A percentile compares a stretch with the other conserved stretches of the same genome.
These are phyloP conservation scores for Magnaporthiopsis rhizophila DNA, from an alignment of 2,329 filamentous ascomycete species.

Conservation along the genomic window DNA sequence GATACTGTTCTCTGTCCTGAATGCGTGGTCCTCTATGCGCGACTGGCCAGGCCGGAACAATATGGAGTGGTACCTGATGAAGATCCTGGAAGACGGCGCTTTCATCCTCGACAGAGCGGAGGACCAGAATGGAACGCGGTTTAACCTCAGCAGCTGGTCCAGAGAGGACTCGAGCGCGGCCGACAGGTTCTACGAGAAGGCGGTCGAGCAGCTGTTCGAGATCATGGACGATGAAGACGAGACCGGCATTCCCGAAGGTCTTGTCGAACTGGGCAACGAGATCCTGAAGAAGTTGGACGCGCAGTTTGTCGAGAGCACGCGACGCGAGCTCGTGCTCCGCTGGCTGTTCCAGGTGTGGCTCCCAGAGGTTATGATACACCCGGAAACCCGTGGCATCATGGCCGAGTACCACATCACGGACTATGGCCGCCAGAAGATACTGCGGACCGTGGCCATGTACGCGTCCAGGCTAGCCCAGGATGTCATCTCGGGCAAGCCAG, in stretches of 20 bases:
- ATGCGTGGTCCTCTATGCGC: conserved; percentile 78
- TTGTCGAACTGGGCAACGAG: conserved; percentile 76
- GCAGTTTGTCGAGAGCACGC: conserved; percentile 64
- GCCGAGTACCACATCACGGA: conserved; percentile 88
- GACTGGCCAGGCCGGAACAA: conserved; percentile 86
- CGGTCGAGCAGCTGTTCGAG: conserved; percentile 74
- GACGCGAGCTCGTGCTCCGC: conserved; percentile 77
- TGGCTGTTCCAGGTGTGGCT: conserved; percentile 91
- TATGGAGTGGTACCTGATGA: conserved; percentile 91
- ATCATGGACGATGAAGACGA: conserved; percentile 77
- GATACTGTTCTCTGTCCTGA: conserved; percentile 75
- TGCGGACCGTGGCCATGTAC: conserved; percentile 71
- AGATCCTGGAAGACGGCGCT: conserved; percentile 84
- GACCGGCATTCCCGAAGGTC: conserved; percentile 78
- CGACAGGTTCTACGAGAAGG: conserved; percentile 81
- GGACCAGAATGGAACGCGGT: conserved; percentile 63
- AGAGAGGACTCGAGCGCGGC: conserved; percentile 74
- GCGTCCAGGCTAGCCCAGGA: conserved; percentile 75
- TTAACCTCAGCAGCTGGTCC: conserved; percentile 65
- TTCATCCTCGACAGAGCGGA: conserved; percentile 83
- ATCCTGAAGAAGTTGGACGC: conserved; percentile 70
- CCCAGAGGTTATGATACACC: conserved; percentile 74
- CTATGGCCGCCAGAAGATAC: conserved; percentile 75
- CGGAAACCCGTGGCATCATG: conserved; percentile 74
- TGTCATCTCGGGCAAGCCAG: conserved; percentile 56